These are phyloP conservation scores for Mycosphaerelloides madeirae DNA, from an alignment of 2,329 filamentous ascomycete genomes.

Conservation along the genomic window DNA sequence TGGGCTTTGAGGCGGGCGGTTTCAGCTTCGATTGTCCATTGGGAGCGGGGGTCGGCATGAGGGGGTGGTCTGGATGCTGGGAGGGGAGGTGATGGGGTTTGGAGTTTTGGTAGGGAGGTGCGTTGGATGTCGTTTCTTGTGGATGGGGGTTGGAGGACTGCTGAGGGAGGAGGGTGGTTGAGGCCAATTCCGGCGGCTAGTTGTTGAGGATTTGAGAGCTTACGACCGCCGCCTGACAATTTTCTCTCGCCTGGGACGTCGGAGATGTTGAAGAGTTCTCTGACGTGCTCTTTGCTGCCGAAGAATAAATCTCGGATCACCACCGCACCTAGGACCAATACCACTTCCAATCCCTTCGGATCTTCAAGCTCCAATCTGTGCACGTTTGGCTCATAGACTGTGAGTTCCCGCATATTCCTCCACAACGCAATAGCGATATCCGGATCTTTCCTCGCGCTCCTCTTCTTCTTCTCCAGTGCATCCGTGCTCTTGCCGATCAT, in stretches of 20 bases:
- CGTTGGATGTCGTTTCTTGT: constrained; percentile 18
- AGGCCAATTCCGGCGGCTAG: constrained; percentile 16
- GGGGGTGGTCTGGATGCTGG: constrained; percentile 28
- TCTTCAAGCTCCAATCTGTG: constrained; percentile 89
- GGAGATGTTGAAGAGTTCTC: constrained; percentile 73
- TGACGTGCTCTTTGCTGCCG: constrained; percentile 47
- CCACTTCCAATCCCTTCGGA: constrained; percentile 84
- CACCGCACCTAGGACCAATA: constrained; percentile 59
- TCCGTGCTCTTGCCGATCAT: constrained; percentile 71
- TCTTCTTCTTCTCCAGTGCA: constrained; percentile 63
- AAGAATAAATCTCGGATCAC: constrained; percentile 61
- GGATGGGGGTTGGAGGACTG: constrained; percentile 1
- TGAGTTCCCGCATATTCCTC: constrained; percentile 69
- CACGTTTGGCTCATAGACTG: constrained; percentile 90
- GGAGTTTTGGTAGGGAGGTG: constrained; percentile 24
- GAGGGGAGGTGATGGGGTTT: constrained; percentile 22
- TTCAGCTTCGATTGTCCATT: constrained; percentile 51
- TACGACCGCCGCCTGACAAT: constrained; percentile 21
- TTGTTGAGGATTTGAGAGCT: constrained; percentile 24
- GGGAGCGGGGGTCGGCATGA: constrained; percentile 47
- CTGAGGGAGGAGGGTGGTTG: constrained; percentile 14
- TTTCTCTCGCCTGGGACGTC: constrained; percentile 37
- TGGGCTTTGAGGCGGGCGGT: constrained; percentile 44
- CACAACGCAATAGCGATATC: constrained; percentile 94
- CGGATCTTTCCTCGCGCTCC: constrained; percentile 63